Evolutionary conservation across 768 basidiomycete species (phyloP).

Genomic region (Russula virescens): DNA sequence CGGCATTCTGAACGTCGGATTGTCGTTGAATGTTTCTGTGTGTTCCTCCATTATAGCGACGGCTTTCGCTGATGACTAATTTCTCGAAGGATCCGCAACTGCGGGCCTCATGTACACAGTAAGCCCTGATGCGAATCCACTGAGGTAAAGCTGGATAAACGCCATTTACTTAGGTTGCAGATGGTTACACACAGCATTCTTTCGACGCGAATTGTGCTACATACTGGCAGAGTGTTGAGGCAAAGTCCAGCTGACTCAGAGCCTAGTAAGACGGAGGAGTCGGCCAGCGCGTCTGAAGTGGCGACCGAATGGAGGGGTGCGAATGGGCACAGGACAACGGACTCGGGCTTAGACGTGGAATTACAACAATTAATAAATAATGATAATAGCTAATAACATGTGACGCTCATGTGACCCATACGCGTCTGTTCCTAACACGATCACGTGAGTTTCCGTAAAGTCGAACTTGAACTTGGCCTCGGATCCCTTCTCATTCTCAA

Average conservation of each 20-base stretch:
- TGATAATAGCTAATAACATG: background rate
- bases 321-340: too few species aligned
- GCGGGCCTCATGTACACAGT: slow-evolving; percentile 5
- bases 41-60: background rate
- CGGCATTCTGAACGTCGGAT: slow-evolving; percentile 13
- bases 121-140: background rate
- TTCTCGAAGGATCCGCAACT: slow-evolving; percentile 8
- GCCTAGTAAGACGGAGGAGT: too few species aligned
- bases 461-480: slow-evolving; percentile 16
- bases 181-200: slow-evolving; percentile 11
- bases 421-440: slow-evolving; percentile 9
- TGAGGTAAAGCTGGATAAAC: background rate
- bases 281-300: too few species aligned
- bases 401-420: slow-evolving; percentile 1
- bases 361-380: too few species aligned
- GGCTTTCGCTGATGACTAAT: too few species aligned
- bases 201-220: slow-evolving; percentile 19
- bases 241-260: too few species aligned
- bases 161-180: slow-evolving; percentile 4
- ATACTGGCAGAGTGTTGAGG: background rate
- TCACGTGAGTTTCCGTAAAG: slow-evolving; percentile 18
- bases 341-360: too few species aligned
- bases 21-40: slow-evolving; percentile 12
- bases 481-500: background rate
- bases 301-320: too few species aligned